Evolutionary conservation across 495 filamentous ascomycete species (phyloP).

Genomic region (Rhypophila decipiens): DNA sequence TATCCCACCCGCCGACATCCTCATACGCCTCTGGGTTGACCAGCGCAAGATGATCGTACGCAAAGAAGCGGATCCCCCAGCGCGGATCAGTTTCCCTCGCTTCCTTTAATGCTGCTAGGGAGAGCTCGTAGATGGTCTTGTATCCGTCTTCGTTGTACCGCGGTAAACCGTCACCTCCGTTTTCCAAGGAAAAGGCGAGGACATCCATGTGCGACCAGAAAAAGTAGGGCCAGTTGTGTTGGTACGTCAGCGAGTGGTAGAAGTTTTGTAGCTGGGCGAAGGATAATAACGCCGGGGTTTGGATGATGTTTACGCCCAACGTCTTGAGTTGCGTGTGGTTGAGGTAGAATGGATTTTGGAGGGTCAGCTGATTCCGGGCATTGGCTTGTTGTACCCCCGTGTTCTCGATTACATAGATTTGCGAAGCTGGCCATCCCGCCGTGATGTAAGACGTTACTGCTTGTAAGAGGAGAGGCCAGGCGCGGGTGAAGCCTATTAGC

Average conservation of each 20-base stretch:
- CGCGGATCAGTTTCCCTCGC: constrained; percentile 21
- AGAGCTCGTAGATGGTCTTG: constrained; percentile 42
- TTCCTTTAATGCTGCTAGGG: constrained; percentile 33
- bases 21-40: constrained; percentile 49
- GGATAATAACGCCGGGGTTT: constrained; percentile 49
- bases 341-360: constrained; percentile 56
- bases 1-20: constrained; percentile 55
- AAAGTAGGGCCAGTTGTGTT: constrained; percentile 49
- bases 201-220: constrained; percentile 56
- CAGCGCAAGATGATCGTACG: constrained; percentile 53
- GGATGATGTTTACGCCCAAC: constrained; percentile 50
- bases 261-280: constrained; percentile 61
- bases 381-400: constrained; percentile 54
- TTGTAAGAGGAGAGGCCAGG: constrained; percentile 52
- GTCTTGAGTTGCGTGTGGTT: constrained; percentile 44
- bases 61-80: constrained; percentile 50
- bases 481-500: constrained; percentile 54
- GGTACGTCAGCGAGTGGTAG: constrained; percentile 47
- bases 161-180: constrained; percentile 26
- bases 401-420: constrained; percentile 58
- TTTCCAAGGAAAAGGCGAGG: constrained; percentile 46
- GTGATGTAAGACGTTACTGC: constrained; percentile 51
- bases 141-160: constrained; percentile 28
- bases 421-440: constrained; percentile 52
- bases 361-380: constrained; percentile 37